Evolutionary conservation across 179 eudicot genomes (phyloP).

Genomic region (Pouteria campechiana): DNA sequence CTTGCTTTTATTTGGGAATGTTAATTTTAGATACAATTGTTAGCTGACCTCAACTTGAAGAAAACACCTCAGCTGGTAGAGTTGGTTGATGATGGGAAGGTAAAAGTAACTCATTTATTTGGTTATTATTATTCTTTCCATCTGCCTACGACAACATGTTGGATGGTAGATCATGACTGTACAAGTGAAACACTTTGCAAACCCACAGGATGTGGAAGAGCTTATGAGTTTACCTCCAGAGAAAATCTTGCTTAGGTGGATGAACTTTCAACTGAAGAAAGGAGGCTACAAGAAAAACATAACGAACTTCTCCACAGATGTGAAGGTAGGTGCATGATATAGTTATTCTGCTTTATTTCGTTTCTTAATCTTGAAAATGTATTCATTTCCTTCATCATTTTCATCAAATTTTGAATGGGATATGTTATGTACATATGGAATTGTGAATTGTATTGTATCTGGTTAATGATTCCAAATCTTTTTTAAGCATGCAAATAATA

Average conservation of each 20-base stretch:
- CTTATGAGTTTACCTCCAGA: conserved; percentile 93
- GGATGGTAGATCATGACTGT: too few species aligned
- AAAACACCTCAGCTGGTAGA: conserved; percentile 95
- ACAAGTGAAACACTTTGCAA: not conserved
- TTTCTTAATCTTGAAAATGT: not conserved
- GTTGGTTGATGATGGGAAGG: conserved; percentile 87
- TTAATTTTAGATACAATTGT: conserved; percentile 83
- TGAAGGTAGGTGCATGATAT: conserved; percentile 61
- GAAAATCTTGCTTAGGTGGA: conserved; percentile 91
- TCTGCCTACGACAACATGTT: not conserved
- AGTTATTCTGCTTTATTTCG: not conserved
- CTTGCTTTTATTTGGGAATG: conserved; percentile 5
- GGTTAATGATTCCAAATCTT: too few species aligned
- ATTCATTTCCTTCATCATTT: too few species aligned
- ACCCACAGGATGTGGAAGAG: conserved; percentile 84
- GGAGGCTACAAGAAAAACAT: conserved; percentile 53
- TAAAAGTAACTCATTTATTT: conserved; percentile 10
- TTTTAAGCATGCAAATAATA: too few species aligned
- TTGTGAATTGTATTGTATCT: too few species aligned
- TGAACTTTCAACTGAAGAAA: conserved; percentile 87
- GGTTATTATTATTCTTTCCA: too few species aligned
- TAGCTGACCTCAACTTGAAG: conserved; percentile 94
- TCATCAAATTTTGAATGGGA: too few species aligned
- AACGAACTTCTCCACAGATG: conserved; percentile 86
- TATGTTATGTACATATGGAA: too few species aligned